A percentile compares a stretch with the other conserved stretches of the same genome.
Conservation (phyloP, 768 basidiomycete genomes). For the Panaeolus papilionaceus region DNA sequence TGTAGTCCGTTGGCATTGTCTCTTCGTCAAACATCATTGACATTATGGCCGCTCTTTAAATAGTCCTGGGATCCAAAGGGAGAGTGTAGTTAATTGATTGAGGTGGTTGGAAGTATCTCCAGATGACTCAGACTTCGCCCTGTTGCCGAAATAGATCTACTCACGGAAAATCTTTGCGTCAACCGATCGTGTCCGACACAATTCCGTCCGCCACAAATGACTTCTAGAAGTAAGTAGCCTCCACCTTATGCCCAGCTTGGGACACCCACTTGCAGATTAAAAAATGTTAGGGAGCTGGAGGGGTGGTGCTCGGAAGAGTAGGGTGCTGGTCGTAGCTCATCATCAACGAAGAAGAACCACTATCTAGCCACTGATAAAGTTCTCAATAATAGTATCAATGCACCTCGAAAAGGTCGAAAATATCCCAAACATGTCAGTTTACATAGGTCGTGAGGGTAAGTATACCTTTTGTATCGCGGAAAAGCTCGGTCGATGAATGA, state of each 20-base stretch:
- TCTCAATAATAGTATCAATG: background rate
- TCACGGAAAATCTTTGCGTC: conserved; percentile 12
- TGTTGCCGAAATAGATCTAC: conserved; percentile 14
- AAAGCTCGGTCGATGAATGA: background rate
- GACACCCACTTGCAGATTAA: background rate
- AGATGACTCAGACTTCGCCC: conserved; percentile 5
- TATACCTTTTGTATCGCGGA: background rate
- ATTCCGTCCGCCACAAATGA: conserved; percentile 13
- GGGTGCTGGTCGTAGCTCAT: background rate
- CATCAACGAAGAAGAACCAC: background rate
- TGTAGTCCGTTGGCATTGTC: conserved; percentile 31
- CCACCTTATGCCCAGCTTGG: background rate
- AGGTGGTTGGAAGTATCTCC: background rate
- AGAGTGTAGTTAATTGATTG: background rate
- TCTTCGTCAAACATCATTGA: background rate
- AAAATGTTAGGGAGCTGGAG: background rate
- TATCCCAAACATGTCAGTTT: conserved; percentile 7
- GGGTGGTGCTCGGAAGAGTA: background rate
- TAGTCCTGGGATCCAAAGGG: conserved; percentile 8
- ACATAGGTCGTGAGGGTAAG: background rate
- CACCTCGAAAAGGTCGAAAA: background rate
- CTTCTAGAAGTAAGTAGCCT: background rate
- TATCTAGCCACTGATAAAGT: conserved; percentile 1
- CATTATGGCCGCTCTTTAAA: conserved; percentile 6
- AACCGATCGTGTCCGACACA: conserved; percentile 14